Evolutionary conservation across 2,329 filamentous ascomycete genomes (phyloP), one percentile per base, ranked within the genome.

Genomic region (Fusarium cicatricum): DNA sequence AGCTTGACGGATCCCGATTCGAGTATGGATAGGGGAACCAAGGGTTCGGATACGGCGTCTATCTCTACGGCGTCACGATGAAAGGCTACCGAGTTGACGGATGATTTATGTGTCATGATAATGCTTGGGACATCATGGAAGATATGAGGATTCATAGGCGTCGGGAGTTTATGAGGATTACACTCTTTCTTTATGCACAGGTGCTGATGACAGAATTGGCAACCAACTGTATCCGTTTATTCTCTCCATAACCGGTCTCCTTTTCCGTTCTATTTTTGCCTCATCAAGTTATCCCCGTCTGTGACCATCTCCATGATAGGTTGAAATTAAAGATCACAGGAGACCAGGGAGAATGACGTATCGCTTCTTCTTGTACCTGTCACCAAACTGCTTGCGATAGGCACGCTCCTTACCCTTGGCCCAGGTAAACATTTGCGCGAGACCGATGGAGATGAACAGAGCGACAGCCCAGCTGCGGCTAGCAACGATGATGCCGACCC

Each of bases 351-450:
- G 75, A 77, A 97, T 90, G 56, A 85, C 87, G 71, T 83, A 94
- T 70, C 86, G 86, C 91, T 99, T 98, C 82, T 89, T 93, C 88
- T 94, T 93, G 80, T 99, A 99, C 77, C 89, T 90, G 73, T 93
- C 90, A 34, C 90, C 90, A 75, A 98, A 97, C 74, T 97, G 91
- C 75, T 90, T 89, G 69, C 95, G 87, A 74, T 97, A 95, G 52
- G 91, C 87, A 71, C 81, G 85, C 83, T 99, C 95, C 84, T 97
- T 98, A 82, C 92, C 94, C 77, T 85, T 85, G 33, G 89, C 94
- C 95, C 95, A 99, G 46, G 81, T 75, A 52, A 84, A 86, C 95
- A 99, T 98, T 77, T 93, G 91, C 19, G 78, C 82, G 14, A 82
- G 84, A 29, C 92, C 92, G 45, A 92, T 82, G 19, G 81, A 73